Base-by-base conservation (phyloP, 2,329 filamentous ascomycete species). In the Xylaria sp. region DNA sequence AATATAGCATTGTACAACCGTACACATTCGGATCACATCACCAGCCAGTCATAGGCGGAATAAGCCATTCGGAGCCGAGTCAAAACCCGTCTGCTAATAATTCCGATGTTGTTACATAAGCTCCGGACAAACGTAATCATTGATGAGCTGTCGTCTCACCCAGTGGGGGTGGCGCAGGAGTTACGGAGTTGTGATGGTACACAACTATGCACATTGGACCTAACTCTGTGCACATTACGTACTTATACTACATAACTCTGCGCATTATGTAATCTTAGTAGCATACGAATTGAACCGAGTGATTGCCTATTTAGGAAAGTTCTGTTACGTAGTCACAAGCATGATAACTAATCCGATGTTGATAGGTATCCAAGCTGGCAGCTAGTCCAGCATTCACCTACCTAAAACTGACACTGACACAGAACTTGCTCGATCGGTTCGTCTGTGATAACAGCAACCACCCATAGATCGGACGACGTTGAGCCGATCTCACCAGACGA, bases 241-340 rank as follows among this genome's bases (percentile, higher is more conserved):
- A 50, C 15, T 7, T 27, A 27, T 22, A 44, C 39, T 44, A 20
- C 5, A 27, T 39, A 13, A 49, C 45, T 17, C 36, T 39, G 39
- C 7, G 4, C 13, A 31, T 31, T 31, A 7, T 31, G 29, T 7
- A 31, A 45, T 45, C 5, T 33, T 27, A 27, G 47, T 50, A 50
- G 33, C 47, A 50, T 33, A 33, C n/a, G n/a, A n/a, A 7, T n/a
- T 11, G 5, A 42, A 22, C 6, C n/a, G 33, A 31, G 6, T 17
- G 7, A 29, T 55, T 55, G 7, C 51, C 33, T 17, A 15, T 17
- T 39, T 39, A 55, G 51, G 53, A 20, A 29, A 55, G 22, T 15
- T n/a, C 25, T 29, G 61, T 65, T 47, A 58, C 66, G 10, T 2
- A 1, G 66, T 65, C 38, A 65, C 66, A 65, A 68, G 54, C 53